Conservation (phyloP, 2,329 filamentous ascomycete species). For the Microsporum audouinii region DNA sequence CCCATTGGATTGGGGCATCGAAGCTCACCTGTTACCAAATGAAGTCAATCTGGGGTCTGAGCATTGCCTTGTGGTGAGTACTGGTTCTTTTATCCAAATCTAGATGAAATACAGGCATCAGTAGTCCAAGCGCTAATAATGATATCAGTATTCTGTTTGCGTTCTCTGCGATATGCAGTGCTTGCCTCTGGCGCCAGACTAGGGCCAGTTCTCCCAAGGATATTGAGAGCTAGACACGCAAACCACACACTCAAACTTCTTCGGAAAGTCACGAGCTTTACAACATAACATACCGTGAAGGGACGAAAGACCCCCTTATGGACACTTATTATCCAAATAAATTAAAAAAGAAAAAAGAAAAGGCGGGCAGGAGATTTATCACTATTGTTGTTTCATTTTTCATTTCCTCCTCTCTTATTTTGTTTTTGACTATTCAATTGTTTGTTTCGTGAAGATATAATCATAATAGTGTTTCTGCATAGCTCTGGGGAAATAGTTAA, state of each 20-base stretch:
- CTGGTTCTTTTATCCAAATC: not conserved
- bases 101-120: not conserved
- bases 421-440: not conserved
- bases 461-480: not conserved
- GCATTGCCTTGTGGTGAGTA: conserved; percentile 60
- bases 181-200: conserved; percentile 52
- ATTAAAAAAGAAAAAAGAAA: not conserved
- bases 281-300: not conserved
- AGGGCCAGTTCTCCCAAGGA: conserved; percentile 24
- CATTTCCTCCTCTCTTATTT: not conserved
- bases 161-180: conserved; percentile 48
- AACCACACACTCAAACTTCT: not conserved
- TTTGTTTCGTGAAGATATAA: not conserved
- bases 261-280: not conserved
- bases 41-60: conserved; percentile 78
- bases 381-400: not conserved
- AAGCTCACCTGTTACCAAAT: conserved; percentile 65
- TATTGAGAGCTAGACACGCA: not conserved
- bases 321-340: not conserved
- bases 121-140: conserved; percentile 4
- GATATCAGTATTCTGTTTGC: conserved; percentile 50
- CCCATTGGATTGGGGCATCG: conserved; percentile 48
- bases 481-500: not conserved
- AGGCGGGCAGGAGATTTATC: not conserved
- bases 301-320: not conserved